These are phyloP conservation scores for Paraconiothyrium brasiliense DNA, from an alignment of 2,329 filamentous ascomycete species.

Conservation along the genomic window DNA sequence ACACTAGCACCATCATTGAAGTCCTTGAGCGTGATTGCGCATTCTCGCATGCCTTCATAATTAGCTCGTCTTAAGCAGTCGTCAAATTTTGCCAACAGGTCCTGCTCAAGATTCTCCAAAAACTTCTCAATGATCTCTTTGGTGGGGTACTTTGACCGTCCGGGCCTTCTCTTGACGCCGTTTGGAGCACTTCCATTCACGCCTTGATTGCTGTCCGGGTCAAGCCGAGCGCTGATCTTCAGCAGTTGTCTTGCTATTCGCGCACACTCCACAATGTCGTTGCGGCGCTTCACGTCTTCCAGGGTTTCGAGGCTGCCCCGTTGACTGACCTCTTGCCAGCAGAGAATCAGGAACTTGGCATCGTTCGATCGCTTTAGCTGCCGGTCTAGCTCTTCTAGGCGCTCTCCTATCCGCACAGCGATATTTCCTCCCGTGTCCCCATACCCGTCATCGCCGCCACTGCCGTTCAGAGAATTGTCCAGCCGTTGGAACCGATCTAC, in stretches of 20 bases:
- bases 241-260: constrained; percentile 93
- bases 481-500: constrained; percentile 92
- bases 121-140: constrained; percentile 96
- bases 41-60: constrained; percentile 98
- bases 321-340: constrained; percentile 95
- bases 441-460: constrained; percentile 61
- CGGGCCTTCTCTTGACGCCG: constrained; percentile 51
- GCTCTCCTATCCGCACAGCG: constrained; percentile 93
- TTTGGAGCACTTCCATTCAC: constrained; percentile 57
- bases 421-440: constrained; percentile 78
- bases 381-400: constrained; percentile 90
- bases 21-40: constrained; percentile 89
- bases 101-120: constrained; percentile 93
- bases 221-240: constrained; percentile 90
- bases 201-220: constrained; percentile 69
- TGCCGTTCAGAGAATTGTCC: constrained; percentile 80
- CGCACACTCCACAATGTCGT: constrained; percentile 92
- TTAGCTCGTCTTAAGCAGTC: constrained; percentile 95
- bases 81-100: constrained; percentile 94
- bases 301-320: constrained; percentile 85
- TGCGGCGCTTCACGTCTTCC: constrained; percentile 86
- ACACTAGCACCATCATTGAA: constrained; percentile 97
- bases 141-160: constrained; percentile 67
- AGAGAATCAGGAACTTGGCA: constrained; percentile 93
- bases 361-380: constrained; percentile 90